Evolutionary conservation across 1,139 yeast species (phyloP), one percentile per base, ranked within the genome.

Genomic region (Candida sanyaensis): DNA sequence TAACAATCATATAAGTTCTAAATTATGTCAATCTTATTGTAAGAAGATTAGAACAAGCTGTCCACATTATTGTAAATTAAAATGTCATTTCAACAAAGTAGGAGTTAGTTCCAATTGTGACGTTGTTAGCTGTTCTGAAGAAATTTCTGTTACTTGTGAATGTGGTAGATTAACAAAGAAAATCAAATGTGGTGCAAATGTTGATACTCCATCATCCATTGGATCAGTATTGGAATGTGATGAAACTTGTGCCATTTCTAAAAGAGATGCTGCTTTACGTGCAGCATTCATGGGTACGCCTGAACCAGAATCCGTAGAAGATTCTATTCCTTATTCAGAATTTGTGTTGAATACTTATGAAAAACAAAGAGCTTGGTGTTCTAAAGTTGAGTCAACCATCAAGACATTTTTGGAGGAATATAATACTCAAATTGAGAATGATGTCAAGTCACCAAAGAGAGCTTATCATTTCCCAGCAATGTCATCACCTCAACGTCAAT

Each of bases 401-500:
- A 65, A 75, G 17, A 66, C 71, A 7, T 80, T 89, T 50, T 71
- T 84, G 39, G 58, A 60, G 7, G 68, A 71, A 27, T 64, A 65
- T 56, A 42, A 54, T 13, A 55, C 57, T 30, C 56, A 59, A 31
- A 42, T 54, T 11, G 64, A 60, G 5, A 58, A 55, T 10, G 61
- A 53, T 6, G 31, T 37, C 1, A 41, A 36, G 11, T 30, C 44
- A 11, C 48, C 53, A 4, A 54, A 50, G 31, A 54, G 53, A 43
- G 45, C 77, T 0, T 68, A 79, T 53, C 84, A 83, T 61, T 88
- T 91, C 66, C 83, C 84, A 21, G 85, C 92, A 12, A 89, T 91
- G 96, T 73, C 70, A 45, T 63, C 74, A 8, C 78, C 83, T 7
- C 93, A 89, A 61, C 75, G 97, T 43, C 75, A 73, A 55, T 89